These are phyloP conservation scores for Phytophthora cryptogea DNA, from an alignment of 352 stramenopile genomes.

Conservation along the genomic window DNA sequence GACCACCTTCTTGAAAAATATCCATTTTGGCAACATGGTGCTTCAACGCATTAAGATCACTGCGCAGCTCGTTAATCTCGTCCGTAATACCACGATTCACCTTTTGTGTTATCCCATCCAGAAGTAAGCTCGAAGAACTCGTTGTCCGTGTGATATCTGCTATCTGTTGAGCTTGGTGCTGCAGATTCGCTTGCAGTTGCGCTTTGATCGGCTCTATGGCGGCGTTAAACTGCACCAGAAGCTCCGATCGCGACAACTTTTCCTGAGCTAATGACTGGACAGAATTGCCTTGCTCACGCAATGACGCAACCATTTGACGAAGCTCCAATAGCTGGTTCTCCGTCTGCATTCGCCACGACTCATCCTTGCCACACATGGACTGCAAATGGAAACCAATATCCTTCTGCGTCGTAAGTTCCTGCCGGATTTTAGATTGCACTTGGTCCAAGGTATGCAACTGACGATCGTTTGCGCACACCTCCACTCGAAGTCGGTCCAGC, in stretches of 20 bases:
- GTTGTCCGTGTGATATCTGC: constrained; percentile 61
- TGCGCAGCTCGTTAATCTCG: constrained; percentile 54
- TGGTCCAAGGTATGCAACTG: constrained; percentile 82
- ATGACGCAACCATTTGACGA: constrained; percentile 67
- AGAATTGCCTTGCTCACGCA: constrained; percentile 72
- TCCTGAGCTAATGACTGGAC: constrained; percentile 69
- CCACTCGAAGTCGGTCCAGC: constrained; percentile 65
- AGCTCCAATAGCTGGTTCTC: constrained; percentile 84
- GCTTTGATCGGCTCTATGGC: constrained; percentile 82
- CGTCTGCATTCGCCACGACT: constrained; percentile 84
- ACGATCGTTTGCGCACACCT: constrained; percentile 71
- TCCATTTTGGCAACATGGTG: constrained; percentile 50
- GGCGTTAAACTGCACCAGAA: constrained; percentile 83
- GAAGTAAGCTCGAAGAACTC: constrained; percentile 59
- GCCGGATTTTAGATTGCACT: constrained; percentile 72
- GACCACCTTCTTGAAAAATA: constrained; percentile 29
- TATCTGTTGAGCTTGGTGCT: constrained; percentile 80
- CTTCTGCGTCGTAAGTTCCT: constrained; percentile 83
- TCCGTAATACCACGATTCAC: constrained; percentile 60
- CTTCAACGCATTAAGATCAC: constrained; percentile 65
- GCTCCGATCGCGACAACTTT: constrained; percentile 71
- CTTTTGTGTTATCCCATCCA: constrained; percentile 70
- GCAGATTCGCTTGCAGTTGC: constrained; percentile 69
- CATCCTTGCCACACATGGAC: constrained; percentile 84
- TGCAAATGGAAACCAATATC: constrained; percentile 83